Base-by-base conservation (phyloP, 2,329 filamentous ascomycete genomes). In the Fusarium sp. region DNA sequence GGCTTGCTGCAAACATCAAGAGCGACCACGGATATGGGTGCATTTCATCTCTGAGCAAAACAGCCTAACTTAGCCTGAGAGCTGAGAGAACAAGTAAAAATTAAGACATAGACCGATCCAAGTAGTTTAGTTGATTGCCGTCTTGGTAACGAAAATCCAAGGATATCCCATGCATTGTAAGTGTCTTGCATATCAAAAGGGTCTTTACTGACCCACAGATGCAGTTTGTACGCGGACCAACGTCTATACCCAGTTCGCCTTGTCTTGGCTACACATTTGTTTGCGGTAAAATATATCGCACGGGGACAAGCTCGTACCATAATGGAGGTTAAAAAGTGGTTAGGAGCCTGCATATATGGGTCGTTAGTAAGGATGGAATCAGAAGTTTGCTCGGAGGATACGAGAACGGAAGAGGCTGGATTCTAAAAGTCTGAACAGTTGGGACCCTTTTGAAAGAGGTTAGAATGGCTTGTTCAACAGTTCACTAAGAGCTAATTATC, bases 121-220 rank as follows among this genome's bases (percentile, higher is more conserved):
- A 44, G 20, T 12, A 43, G 44, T 34, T 51, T 12, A 43, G 46
- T 34, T 51, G 30, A 32, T 27, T 53, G 30, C 25, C 49, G 43
- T 50, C 34, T 58, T 54, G 38, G 25, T 44, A 24, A 27, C 18
- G 22, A 46, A 57, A 20, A 10, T 56, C 30, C 59, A 55, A 63
- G 59, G 60, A 44, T 66, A 43, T 58, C 29, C 62, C 70, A 66
- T 71, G 55, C 57, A 43, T 29, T 38, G 25, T n/a, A 47, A 30
- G 58, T 73, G 72, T 70, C 63, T 66, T 63, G 72, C 68, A 68
- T 72, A 45, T 54, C 55, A 34, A 53, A 38, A 61, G 63, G 63
- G 59, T 45, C 38, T 40, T 54, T 12, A 15, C 20, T 18, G 44
- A 51, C 45, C 59, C 52, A 52, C 46, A 6, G 32, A 43, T 42